Base-by-base conservation (phyloP, 768 basidiomycete genomes). In the Auriculariales sp. region DNA sequence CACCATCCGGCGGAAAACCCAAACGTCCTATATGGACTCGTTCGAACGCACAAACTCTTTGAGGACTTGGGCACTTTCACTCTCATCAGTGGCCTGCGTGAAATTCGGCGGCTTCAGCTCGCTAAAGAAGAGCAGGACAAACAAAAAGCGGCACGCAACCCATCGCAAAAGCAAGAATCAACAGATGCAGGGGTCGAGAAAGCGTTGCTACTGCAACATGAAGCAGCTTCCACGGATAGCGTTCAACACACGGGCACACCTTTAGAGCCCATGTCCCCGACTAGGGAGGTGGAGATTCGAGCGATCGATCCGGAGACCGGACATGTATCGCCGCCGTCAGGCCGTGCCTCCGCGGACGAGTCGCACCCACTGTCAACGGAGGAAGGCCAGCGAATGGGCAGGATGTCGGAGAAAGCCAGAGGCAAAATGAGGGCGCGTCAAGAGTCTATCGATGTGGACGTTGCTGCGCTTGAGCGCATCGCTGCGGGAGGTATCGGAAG, bases 1-100 rank as follows among this genome's bases (percentile, higher is more conserved):
- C 59, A 59, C 50, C 63, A 68, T 44, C 57, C 69, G 42, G 19
- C 75, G 34, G 82, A 87, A 28, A 98, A 95, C 61, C 81, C 93
- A 0, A 85, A 94, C 58, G 63, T 98, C 31, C 69, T 91, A 45
- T 93, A 95, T 61, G 83, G 82, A 3, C 77, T 98, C 47, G 68
- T 98, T 3, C 77, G 84, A 6, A 74, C 89, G 0, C 87, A 91
- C 63, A 81, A 84, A 56, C 70, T 73, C 2, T 94, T 99, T 61
- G 85, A 95, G 61, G 81, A 87, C 53, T 72, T 99, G 15, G 90
- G 90, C 2, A 94, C 85, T 0, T 94, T 98, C 60, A 95, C 92
- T 0, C 71, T 99, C 7, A 71, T 82, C 1, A 71, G 75, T n/a
- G 94, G 85, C 7, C 72, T 98, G 35, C 74, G 84, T 3, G 92